Conservation (phyloP, 1,139 yeast species). For the Scheffersomyces illinoinensis region DNA sequence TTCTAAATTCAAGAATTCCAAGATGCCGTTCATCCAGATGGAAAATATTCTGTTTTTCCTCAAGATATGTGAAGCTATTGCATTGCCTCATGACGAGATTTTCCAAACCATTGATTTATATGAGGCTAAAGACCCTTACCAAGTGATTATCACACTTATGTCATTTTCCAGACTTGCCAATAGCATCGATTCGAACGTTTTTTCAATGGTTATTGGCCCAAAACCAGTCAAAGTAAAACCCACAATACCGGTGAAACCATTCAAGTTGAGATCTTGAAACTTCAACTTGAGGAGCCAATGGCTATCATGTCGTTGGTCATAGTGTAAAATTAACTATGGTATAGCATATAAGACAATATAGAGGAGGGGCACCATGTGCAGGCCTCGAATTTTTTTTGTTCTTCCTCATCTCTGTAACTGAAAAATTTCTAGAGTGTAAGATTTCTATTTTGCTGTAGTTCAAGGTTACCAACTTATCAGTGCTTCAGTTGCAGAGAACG, state of each 20-base stretch:
- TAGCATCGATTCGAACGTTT: constrained; percentile 31
- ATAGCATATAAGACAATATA: constrained; percentile 2
- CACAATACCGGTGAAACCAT: constrained; percentile 39
- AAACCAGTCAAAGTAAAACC: constrained; percentile 36
- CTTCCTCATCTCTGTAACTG: constrained; percentile 1
- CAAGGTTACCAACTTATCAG: background rate
- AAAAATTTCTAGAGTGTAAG: background rate
- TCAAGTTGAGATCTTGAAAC: constrained; percentile 10
- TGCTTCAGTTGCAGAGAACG: background rate
- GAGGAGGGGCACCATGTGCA: background rate
- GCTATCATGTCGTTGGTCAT: background rate
- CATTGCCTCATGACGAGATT: constrained; percentile 81
- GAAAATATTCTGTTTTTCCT: constrained; percentile 80
- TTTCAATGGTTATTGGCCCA: constrained; percentile 35
- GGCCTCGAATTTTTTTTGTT: constrained; percentile 1
- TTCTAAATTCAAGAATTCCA: constrained; percentile 56
- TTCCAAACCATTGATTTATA: constrained; percentile 81
- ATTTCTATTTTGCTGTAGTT: background rate
- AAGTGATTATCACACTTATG: constrained; percentile 70
- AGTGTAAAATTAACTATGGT: background rate
- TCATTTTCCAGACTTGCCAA: constrained; percentile 62
- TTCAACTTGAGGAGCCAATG: constrained; percentile 1
- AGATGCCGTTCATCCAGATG: constrained; percentile 86
- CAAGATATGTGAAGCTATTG: constrained; percentile 56
- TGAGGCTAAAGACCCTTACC: constrained; percentile 75